These are phyloP conservation scores for Amanita muscaria DNA, from an alignment of 768 basidiomycete species.

Conservation along the genomic window DNA sequence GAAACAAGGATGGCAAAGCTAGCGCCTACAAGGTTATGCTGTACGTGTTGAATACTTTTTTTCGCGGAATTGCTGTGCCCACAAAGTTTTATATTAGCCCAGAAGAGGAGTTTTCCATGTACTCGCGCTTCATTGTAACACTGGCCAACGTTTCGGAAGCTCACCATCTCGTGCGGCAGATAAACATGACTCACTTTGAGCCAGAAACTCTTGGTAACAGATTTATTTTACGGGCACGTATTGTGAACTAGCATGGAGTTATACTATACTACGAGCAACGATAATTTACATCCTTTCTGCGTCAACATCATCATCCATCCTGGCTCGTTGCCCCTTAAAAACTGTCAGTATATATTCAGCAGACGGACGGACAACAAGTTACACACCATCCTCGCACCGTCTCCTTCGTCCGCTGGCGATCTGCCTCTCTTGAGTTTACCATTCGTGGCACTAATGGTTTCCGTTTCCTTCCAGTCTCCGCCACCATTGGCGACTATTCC, in stretches of 20 bases:
- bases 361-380: not conserved
- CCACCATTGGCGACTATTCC: conserved; percentile 79
- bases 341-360: not conserved
- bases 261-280: conserved; percentile 5
- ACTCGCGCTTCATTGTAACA: conserved; percentile 48
- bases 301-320: conserved; percentile 58
- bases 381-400: conserved; percentile 47
- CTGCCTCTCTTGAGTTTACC: conserved; percentile 57
- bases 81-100: conserved; percentile 20
- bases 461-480: conserved; percentile 74
- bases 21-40: conserved; percentile 40
- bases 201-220: conserved; percentile 26
- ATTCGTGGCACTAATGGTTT: conserved; percentile 29
- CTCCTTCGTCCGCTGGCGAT: conserved; percentile 74
- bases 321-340: conserved; percentile 46
- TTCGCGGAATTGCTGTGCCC: not conserved
- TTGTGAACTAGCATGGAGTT: conserved; percentile 35
- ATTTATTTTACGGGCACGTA: conserved; percentile 37
- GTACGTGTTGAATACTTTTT: conserved; percentile 30
- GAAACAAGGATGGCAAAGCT: conserved; percentile 26
- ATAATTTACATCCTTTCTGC: conserved; percentile 56
- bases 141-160: conserved; percentile 56
- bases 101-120: conserved; percentile 30
- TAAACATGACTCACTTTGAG: conserved; percentile 49
- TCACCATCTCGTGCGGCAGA: conserved; percentile 50